Evolutionary conservation across 306 rosid species (phyloP).

Genomic region (Carpinus fangiana): DNA sequence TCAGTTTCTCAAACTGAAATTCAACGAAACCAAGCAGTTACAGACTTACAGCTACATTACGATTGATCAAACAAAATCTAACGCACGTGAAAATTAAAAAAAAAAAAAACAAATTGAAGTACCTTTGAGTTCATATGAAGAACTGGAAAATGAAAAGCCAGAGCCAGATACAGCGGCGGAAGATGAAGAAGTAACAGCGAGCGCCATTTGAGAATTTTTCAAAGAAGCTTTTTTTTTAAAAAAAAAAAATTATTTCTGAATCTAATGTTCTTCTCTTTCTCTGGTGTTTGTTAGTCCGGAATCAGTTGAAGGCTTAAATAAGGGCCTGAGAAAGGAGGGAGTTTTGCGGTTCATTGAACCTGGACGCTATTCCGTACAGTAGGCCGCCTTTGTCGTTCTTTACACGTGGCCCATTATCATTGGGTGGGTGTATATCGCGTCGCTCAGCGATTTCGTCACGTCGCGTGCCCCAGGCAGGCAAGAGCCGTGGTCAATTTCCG

Average conservation of each 20-base stretch:
- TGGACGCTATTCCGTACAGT: constrained; percentile 28
- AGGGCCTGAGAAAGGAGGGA: constrained; percentile 22
- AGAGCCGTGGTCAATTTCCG: not conserved
- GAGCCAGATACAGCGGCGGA: constrained; percentile 47
- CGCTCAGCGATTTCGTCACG: constrained; percentile 42
- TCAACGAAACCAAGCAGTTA: not conserved
- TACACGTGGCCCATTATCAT: constrained; percentile 16
- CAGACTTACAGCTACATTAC: not conserved
- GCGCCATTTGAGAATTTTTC: constrained; percentile 50
- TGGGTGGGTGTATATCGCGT: constrained; percentile 21
- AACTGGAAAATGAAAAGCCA: constrained; percentile 30
- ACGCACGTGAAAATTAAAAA: not conserved
- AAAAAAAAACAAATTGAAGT: not conserved
- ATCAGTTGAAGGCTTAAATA: constrained; percentile 15
- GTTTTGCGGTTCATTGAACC: constrained; percentile 48
- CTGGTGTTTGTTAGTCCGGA: not conserved
- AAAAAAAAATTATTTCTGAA: not conserved
- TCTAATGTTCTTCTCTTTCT: not conserved
- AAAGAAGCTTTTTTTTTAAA: not conserved
- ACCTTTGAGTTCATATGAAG: constrained; percentile 57
- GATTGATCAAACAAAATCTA: not conserved
- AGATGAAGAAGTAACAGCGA: constrained; percentile 55
- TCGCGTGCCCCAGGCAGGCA: not conserved
- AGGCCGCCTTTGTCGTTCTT: not conserved
- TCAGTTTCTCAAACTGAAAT: not conserved